Evolutionary conservation across 2,329 filamentous ascomycete species (phyloP), one percentile per base, ranked within the genome.

Genomic region (Teratosphaeria viscida): DNA sequence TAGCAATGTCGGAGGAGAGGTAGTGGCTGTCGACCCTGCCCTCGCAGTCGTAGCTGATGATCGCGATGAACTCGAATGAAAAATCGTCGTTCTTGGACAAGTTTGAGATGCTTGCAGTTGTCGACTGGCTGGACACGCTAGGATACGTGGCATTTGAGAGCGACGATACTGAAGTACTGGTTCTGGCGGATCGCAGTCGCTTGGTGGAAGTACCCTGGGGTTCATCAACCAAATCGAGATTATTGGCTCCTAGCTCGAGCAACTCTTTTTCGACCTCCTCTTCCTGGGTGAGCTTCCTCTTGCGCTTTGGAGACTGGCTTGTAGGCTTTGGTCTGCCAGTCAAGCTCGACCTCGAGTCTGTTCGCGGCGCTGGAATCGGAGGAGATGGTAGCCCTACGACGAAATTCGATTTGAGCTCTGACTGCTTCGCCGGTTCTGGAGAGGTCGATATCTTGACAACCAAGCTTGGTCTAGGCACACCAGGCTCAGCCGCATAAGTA

Each of bases 61-160:
- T 58, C 7, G 63, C 64, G 43, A 67, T 60, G 59, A 66, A 67
- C n/a, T 61, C 58, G 55, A 67, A 64, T 7, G 62, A 43, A n/a
- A 43, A 43, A n/a, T 43, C 37, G 37, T 43, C 37, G 37, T 43
- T 43, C 12, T 43, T 43, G 5, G 37, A 43, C 12, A n/a, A n/a
- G 16, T 23, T 10, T 53, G 16, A 23, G 23, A n/a, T 26, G 19
- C 27, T 53, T 14, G 27, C 19, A 14, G 5, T 14, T 14, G 37
- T 43, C 4, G 37, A 43, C 37, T 43, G 37, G 37, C 37, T 43
- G 37, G 37, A 43, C 12, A 43, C 37, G 37, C 37, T 43, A n/a
- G 37, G 16, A 14, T 16, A 16, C 11, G 37, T 43, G 5, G 37
- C 11, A 10, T 43, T 10, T 12, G 37, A 43, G 12, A 16, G 16